Base-by-base conservation (phyloP, 768 basidiomycete species). In the Podaxis sp. region DNA sequence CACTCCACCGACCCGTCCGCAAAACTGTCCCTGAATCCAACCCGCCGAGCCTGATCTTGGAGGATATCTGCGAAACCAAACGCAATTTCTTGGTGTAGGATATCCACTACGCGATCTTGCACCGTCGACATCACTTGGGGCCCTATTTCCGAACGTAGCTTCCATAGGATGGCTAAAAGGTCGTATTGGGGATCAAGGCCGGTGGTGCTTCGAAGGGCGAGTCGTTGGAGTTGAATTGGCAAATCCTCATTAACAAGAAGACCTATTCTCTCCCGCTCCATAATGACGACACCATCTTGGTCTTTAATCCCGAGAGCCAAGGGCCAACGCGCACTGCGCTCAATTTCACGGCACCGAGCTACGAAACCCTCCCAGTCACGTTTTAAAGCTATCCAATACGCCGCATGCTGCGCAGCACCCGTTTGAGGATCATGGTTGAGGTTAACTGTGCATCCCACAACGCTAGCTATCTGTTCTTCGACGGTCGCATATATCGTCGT, bases 351-450 rank as follows among this genome's bases (percentile, higher is more conserved):
- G 68, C 93, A 95, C 59, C 92, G 83, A 6, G 95, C 90, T 62
- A 95, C 86, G 67, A 98, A 95, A 2, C 95, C 94, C 68, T 98
- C 91, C 95, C 96, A 98, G 66, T 98, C 95, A 50, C 91, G 77
- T 71, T 92, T 95, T 66, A 97, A 73, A 0, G 89, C 86, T 65
- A 84, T 89, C 86, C 91, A 89, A 69, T 93, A 94, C 47, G 86
- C 87, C 48, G 85, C 84, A 68, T 93, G 80, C 64, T 89, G 86
- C 50, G 85, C 79, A 38, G 88, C 88, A 14, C 94, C 94, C 2
- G 91, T 94, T 62, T 89, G 85, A 0, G 87, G 79, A 67, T 91
- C 89, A 44, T 81, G 80, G 63, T 84, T 82, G 37, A 95, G 77
- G 57, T 79, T 80, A 53, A 98, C 89, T 0, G 90, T 89, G 67